These are phyloP conservation scores for Blastobotrys robertii DNA, from an alignment of 805 yeast species.

Conservation along the genomic window DNA sequence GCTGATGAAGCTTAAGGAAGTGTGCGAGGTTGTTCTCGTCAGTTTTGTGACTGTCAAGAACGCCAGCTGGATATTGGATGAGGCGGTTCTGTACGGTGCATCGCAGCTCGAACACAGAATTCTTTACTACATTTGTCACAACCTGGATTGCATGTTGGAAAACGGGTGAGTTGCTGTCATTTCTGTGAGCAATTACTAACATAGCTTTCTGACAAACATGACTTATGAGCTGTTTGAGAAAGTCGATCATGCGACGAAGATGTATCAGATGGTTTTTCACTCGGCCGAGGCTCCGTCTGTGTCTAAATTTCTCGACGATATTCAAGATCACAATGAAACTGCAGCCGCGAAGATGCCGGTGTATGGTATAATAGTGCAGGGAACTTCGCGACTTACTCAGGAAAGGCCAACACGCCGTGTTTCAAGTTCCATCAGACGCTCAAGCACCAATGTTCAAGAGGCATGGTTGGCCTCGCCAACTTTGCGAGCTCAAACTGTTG, in stretches of 20 bases:
- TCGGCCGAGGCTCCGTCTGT: not conserved
- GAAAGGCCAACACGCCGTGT: no score
- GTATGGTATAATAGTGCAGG: conserved; percentile 3
- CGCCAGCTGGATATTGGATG: conserved; percentile 44
- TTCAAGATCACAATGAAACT: conserved; percentile 24
- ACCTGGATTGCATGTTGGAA: conserved; percentile 51
- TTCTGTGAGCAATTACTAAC: conserved; percentile 2
- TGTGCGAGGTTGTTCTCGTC: conserved; percentile 42
- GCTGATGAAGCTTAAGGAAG: conserved; percentile 46
- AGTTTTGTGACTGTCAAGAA: conserved; percentile 46
- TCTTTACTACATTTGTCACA: conserved; percentile 57
- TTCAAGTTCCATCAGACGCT: no score
- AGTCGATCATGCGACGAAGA: conserved; percentile 9
- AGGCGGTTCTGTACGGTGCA: conserved; percentile 45
- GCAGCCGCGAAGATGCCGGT: conserved; percentile 12
- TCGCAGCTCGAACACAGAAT: conserved; percentile 49
- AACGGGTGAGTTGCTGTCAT: conserved; percentile 25
- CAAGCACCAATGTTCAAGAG: no score
- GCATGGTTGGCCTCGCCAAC: no score
- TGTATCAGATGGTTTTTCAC: conserved; percentile 1
- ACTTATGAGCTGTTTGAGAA: conserved; percentile 4
- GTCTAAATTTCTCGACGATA: conserved; percentile 25
- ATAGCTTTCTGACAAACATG: conserved; percentile 2
- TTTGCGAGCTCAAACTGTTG: not conserved
- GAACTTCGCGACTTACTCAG: no score